Conservation (phyloP, 2,329 filamentous ascomycete genomes). For the Coleophoma crateriformis region DNA sequence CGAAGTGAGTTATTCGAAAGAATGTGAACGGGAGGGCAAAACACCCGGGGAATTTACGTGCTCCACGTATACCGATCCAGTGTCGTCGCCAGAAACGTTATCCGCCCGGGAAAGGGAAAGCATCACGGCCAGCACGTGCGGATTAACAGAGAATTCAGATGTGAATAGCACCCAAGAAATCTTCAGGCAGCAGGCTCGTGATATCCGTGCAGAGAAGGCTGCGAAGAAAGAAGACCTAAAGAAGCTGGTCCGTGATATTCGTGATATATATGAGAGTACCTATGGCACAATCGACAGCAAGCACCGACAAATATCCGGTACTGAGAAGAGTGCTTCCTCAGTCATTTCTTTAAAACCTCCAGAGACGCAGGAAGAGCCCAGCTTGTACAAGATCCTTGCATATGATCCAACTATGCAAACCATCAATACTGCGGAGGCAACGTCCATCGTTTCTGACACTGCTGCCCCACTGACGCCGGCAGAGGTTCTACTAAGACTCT, state of each 20-base stretch:
- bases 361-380: slow-evolving; percentile 10
- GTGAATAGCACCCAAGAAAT: too few relatives aligned
- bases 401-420: slow-evolving; percentile 55
- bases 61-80: background rate
- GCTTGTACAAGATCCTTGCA: slow-evolving; percentile 59
- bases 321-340: background rate
- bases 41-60: background rate
- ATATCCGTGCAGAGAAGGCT: background rate
- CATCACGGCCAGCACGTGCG: too few relatives aligned
- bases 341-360: background rate
- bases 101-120: too few relatives aligned
- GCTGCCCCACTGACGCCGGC: slow-evolving; percentile 49
- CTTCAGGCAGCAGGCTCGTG: too few relatives aligned
- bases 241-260: slow-evolving; percentile 30
- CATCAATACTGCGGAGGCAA: slow-evolving; percentile 55
- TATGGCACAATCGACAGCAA: slow-evolving; percentile 32
- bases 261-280: slow-evolving; percentile 33
- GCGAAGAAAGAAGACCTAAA: slow-evolving; percentile 16
- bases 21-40: slow-evolving; percentile 21
- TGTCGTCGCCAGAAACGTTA: background rate
- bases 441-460: slow-evolving; percentile 43
- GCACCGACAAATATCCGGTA: slow-evolving; percentile 19
- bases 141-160: too few relatives aligned
- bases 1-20: slow-evolving; percentile 40
- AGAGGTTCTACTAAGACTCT: slow-evolving; percentile 54